phyloP scores from a whole-genome alignment of 495 filamentous ascomycete species.

The Aspergillus nidulans region DNA sequence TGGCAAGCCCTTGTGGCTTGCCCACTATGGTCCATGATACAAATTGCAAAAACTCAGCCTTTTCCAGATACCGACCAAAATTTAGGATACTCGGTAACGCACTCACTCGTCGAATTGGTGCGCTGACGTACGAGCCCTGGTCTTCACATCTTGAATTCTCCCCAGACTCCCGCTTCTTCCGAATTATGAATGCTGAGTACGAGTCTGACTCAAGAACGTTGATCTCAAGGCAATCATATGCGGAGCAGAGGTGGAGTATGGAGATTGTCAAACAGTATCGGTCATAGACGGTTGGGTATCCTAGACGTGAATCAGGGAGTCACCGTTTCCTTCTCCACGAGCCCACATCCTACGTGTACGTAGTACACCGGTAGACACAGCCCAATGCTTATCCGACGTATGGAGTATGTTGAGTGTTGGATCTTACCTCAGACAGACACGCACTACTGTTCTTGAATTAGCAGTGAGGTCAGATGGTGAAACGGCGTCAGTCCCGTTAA shows the following conservation, averaged over 20 bases:
- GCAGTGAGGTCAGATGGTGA: neutral
- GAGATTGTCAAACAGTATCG: neutral
- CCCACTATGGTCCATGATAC: neutral
- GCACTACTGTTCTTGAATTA: neutral
- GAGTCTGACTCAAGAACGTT: neutral
- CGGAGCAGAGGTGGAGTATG: slow-evolving; percentile 6
- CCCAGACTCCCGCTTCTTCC: neutral
- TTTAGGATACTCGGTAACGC: neutral
- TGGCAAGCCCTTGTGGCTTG: neutral
- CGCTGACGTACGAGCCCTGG: neutral
- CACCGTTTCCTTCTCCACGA: neutral
- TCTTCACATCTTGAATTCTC: neutral
- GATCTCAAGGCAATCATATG: neutral
- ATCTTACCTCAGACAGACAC: neutral
- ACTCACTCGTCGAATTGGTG: neutral
- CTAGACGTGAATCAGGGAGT: neutral
- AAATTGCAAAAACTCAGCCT: neutral
- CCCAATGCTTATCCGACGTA: neutral
- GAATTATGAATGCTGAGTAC: neutral
- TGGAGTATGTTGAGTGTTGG: no score
- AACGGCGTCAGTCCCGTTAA: neutral
- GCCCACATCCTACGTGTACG: neutral
- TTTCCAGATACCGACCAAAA: neutral
- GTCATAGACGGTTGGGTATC: neutral
- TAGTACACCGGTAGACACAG: neutral